Base-by-base conservation (phyloP, 2,329 filamentous ascomycete genomes). In the Epichloe hybrida region DNA sequence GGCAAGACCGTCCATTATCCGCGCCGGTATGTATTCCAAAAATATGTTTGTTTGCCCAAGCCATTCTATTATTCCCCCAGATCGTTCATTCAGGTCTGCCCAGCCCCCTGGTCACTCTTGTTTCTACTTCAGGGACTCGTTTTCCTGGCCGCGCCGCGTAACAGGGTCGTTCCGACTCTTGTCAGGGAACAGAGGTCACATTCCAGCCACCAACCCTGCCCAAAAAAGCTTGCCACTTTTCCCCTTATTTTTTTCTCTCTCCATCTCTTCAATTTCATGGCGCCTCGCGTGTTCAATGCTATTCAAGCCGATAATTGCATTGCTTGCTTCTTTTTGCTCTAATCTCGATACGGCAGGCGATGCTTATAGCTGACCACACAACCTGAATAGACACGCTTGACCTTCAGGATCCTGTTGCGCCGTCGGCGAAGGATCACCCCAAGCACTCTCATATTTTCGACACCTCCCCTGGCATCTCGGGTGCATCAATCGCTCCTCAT, bases 351-450 rank as follows among this genome's bases (percentile, higher is more conserved):
- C 46, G 39, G 31, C 36, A 39, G 15, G n/a, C 35, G 7, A 31
- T 31, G 21, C 21, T 39, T 42, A 23, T 46, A 49, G 39, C 55
- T 57, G 40, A 56, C 48, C 21, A 27, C 38, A 46, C 46, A 46
- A 46, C 48, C 35, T 21, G 23, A 50, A 44, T 52, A 95, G 91
- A 97, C 73, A 94, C 91, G 55, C 86, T 96, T 70, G 93, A 97
- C 71, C 81, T 97, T 49, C 93, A 97, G 76, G 81, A 88, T 69
- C 86, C 82, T 63, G 74, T 83, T 62, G 75, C 84, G 53, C 88
- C 89, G 36, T 93, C 90, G 44, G 88, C 91, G 39, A 79, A 95
- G 71, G 85, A 90, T 64, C 89, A 95, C 73, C 77, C 48, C 31
- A 34, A 31, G 50, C 60, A 59, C 43, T 53, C 52, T 46, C 54